Percentiles rank a stretch among this genome's conserved stretches.
Conservation (phyloP, 805 yeast genomes). For the Saccharomycopsis sp. region DNA sequence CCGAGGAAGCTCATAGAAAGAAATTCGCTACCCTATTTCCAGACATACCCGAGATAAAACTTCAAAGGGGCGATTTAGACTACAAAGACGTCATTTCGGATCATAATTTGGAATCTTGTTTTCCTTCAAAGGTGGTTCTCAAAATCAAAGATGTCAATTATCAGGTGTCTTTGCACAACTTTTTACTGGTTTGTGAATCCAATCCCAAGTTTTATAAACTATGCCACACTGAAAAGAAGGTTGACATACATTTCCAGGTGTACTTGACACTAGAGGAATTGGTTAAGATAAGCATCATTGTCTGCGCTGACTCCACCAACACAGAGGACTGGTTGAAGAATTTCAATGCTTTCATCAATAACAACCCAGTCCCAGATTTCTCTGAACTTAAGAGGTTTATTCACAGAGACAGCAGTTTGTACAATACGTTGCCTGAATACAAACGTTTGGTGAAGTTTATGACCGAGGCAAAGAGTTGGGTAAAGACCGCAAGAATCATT, state of each 20-base stretch:
- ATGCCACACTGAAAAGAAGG: conserved; percentile 11
- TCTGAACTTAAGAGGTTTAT: conserved; percentile 35
- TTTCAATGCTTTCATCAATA: conserved; percentile 33
- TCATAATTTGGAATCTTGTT: conserved; percentile 39
- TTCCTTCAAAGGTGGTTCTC: conserved; percentile 47
- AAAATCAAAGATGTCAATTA: conserved; percentile 26
- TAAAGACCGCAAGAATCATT: conserved; percentile 45
- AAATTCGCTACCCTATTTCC: conserved; percentile 29
- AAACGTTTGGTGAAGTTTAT: conserved; percentile 34
- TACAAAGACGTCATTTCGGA: conserved; percentile 37
- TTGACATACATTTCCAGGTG: conserved; percentile 36
- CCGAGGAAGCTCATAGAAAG: conserved; percentile 38
- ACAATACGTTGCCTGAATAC: conserved; percentile 32
- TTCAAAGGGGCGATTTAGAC: conserved; percentile 31
- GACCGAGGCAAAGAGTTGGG: conserved; percentile 40
- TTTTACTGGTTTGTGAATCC: conserved; percentile 24
- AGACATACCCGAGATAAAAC: conserved; percentile 19
- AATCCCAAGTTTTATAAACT: conserved; percentile 16
- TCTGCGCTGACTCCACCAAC: conserved; percentile 36
- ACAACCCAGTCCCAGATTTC: conserved; percentile 38
- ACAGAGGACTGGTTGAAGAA: conserved; percentile 44
- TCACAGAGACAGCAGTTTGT: conserved; percentile 49
- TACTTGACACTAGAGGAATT: conserved; percentile 47
- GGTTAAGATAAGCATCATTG: conserved; percentile 27
- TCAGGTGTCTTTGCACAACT: conserved; percentile 27